A percentile compares a stretch with the other conserved stretches of the same genome.
Conservation (phyloP, 176 grass and related monocot species). For the Avena atlantica region DNA sequence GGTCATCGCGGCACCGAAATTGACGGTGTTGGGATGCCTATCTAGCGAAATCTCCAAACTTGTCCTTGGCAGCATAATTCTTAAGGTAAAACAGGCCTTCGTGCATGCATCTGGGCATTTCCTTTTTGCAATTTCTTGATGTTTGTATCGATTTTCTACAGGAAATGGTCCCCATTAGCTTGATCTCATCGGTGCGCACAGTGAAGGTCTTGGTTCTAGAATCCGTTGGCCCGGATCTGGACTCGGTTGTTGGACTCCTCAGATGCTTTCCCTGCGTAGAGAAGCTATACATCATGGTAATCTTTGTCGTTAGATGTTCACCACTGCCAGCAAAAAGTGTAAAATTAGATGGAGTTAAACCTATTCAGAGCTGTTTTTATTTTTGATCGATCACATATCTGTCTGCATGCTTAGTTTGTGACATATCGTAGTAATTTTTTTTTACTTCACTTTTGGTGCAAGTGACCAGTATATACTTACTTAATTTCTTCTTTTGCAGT, state of each 20-base stretch:
- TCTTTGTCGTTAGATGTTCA: neutral
- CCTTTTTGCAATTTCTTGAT: neutral
- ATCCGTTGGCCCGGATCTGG: slow-evolving; percentile 24
- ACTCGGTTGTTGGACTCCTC: neutral
- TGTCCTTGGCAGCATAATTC: neutral
- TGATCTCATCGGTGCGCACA: neutral
- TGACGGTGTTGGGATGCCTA: neutral
- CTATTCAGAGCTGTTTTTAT: neutral
- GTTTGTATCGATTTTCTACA: neutral
- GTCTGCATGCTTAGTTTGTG: too few species aligned
- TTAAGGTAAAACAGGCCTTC: neutral
- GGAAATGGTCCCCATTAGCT: slow-evolving; percentile 1
- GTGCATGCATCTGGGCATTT: neutral
- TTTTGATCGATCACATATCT: neutral
- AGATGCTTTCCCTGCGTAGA: slow-evolving; percentile 32
- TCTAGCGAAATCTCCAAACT: neutral
- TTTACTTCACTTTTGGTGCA: too few species aligned
- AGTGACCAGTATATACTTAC: neutral
- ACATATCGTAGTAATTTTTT: too few species aligned
- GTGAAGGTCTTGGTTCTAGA: slow-evolving; percentile 22
- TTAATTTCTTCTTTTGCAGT: slow-evolving; percentile 21
- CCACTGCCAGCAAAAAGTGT: neutral
- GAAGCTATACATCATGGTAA: slow-evolving; percentile 10
- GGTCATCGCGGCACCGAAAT: neutral
- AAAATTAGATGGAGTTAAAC: neutral